Base-by-base conservation (phyloP, 2,329 filamentous ascomycete genomes). In the Hypoxylon sp. region DNA sequence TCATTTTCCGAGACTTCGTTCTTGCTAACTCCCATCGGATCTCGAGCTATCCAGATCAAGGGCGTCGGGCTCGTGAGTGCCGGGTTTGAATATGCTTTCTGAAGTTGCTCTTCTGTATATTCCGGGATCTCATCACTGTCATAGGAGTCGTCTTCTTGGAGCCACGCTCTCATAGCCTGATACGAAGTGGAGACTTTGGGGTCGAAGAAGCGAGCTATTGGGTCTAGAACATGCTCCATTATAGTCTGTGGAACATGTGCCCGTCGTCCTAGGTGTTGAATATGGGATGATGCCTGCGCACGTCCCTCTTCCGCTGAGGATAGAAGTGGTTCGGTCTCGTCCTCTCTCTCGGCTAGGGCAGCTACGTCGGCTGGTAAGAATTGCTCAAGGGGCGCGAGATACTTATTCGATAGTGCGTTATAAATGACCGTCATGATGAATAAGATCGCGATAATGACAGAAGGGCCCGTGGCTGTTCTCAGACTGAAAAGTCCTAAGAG, bases 401-500 rank as follows among this genome's bases (percentile, higher is more conserved):
- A 78, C 21, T 63, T 75, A 49, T 78, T 75, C 58, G 69, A 74
- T 7, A 77, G 80, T 32, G 88, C 69, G 73, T 91, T 89, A 79
- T 89, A 92, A 10, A 91, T 79, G 6, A 88, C 76, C 2, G 87
- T 87, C 74, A 88, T 85, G 70, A 91, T 69, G 55, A 91, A 79
- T 73, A 90, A 85, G 65, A 90, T 78, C 52, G 89, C 83, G 82
- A 88, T 88, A 46, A 92, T 80, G 56, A 91, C 79, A 60, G 90
- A 73, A 1, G 90, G 90, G 2, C 89, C 89, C 25, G 86, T 75
- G 0, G 84, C 83, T 13, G 81, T 81, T 21, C 82, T 84, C 65
- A 92, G 87, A 43, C 85, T 86, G 74, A 93, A 92, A 13, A 93
- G 84, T 49, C 91, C 91, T 68, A 93, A 88, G 60, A 94, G 79